Evolutionary conservation across 164 flowering plant genomes (phyloP).

Genomic region (Magnolia changhungtana): DNA sequence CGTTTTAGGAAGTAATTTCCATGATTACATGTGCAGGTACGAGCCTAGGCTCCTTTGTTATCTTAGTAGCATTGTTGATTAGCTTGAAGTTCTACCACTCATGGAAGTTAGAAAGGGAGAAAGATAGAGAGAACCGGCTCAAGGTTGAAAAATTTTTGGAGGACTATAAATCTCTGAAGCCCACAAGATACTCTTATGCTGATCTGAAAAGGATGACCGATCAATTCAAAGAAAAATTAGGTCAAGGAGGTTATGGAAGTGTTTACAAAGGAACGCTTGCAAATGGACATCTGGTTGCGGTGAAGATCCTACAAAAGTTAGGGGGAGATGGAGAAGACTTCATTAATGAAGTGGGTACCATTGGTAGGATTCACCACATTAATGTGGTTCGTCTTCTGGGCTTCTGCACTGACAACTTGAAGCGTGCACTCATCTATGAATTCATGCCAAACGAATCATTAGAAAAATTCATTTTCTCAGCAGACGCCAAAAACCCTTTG

Average conservation of each 20-base stretch:
- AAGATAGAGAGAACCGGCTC: background rate
- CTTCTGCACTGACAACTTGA: background rate
- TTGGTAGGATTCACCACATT: background rate
- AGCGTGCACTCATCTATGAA: conserved; percentile 11
- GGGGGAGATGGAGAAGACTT: background rate
- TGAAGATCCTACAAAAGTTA: background rate
- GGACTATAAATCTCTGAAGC: background rate
- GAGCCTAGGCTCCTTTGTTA: background rate
- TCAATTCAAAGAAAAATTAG: background rate
- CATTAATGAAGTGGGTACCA: conserved; percentile 1
- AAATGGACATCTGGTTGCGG: background rate
- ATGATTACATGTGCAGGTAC: background rate
- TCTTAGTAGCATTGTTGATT: background rate
- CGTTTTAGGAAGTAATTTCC: too few species aligned
- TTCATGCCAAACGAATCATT: conserved; percentile 11
- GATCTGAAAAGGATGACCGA: conserved; percentile 1
- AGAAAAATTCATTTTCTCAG: conserved; percentile 4
- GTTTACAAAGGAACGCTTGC: background rate
- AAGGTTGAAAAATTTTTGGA: background rate
- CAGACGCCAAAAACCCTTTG: background rate
- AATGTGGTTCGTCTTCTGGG: conserved; percentile 6
- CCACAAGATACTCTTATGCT: background rate
- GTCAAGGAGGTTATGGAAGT: conserved; percentile 7
- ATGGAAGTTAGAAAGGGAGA: background rate
- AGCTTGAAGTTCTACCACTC: conserved; percentile 1